Evolutionary conservation across 1,284 basidiomycete genomes (phyloP).

Genomic region (Cerioporus squamosus): DNA sequence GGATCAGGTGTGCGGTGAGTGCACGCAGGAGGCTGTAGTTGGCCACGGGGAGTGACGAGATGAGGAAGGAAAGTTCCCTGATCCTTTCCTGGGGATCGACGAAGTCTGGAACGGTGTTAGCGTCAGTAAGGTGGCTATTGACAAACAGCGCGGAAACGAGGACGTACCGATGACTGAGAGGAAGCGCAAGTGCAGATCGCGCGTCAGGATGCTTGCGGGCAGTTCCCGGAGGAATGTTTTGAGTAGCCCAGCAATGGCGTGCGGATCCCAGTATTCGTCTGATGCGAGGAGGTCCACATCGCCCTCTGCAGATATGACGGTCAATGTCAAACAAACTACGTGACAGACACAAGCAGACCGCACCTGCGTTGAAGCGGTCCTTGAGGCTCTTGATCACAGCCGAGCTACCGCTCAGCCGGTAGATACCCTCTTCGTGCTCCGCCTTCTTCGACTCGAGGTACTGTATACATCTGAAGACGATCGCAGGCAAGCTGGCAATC

Average conservation of each 20-base stretch:
- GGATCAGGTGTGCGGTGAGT: conserved; percentile 93
- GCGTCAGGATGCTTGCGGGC: conserved; percentile 89
- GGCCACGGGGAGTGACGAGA: conserved; percentile 85
- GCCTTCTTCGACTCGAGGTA: conserved; percentile 91
- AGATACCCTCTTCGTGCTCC: conserved; percentile 97
- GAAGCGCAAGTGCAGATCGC: conserved; percentile 87
- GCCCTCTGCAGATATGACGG: conserved; percentile 64
- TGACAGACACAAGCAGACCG: conserved; percentile 26
- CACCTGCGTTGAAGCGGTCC: conserved; percentile 90
- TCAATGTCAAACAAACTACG: conserved; percentile 16
- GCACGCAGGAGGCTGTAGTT: conserved; percentile 96
- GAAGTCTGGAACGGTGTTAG: conserved; percentile 61
- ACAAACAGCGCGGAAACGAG: conserved; percentile 10
- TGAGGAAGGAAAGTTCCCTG: conserved; percentile 83
- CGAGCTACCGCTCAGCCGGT: conserved; percentile 90
- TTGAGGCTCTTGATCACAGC: conserved; percentile 94
- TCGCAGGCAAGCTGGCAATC: conserved; percentile 90
- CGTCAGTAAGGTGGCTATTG: conserved; percentile 6
- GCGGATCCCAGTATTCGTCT: conserved; percentile 93
- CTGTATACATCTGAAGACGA: conserved; percentile 93
- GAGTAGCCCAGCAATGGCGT: conserved; percentile 91
- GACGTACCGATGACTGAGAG: conserved; percentile 87
- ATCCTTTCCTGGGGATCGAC: conserved; percentile 89
- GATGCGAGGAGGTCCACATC: conserved; percentile 86
- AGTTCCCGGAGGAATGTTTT: conserved; percentile 92